Evolutionary conservation across 1,284 basidiomycete species (phyloP), one percentile per base, ranked within the genome.

Genomic region (Jaminaea rosea): DNA sequence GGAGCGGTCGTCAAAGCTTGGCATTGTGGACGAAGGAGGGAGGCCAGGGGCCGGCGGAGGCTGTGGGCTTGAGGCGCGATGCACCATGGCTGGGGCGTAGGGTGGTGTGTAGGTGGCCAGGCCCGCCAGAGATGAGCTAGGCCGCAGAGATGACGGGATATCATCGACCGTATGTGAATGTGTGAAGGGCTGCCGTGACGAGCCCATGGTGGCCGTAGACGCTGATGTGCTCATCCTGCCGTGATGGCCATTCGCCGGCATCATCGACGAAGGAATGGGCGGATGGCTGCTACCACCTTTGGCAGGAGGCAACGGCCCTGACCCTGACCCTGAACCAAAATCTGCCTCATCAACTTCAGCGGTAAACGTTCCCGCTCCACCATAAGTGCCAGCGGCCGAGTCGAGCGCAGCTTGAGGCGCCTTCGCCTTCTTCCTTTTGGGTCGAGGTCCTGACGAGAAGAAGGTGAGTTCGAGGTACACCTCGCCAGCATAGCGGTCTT

Each of bases 381-480:
- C 67, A 36, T 69, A 69, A 2, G 65, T 62, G 61, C 32, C 32
- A 46, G 39, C 39, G 10, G 50, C 56, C 1, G 59, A 55, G 0
- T 64, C 47, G 10, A 56, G 44, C 4, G 63, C 56, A n/a, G n/a
- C n/a, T n/a, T n/a, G n/a, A n/a, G n/a, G n/a, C 50, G 61, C 56
- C 44, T 46, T 44, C 4, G 31, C 15, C n/a, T 56, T 55, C 44
- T 63, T 65, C 60, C 59, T 59, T 49, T 60, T 62, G 31, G 68
- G 68, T 6, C 66, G 65, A 13, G 68, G 65, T 10, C 58, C 64
- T 26, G 65, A 57, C 3, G 64, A 67, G 45, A 72, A 73, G 41
- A 70, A 73, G 31, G 71, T 73, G 39, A 73, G 62, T 50, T 73
- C 71, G 47, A 73, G 60, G 24, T 69, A 73, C 28, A 73, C 67